Evolutionary conservation across 108 stramenopile genomes (phyloP).

Genomic region (Fragilaria crotonensis): DNA sequence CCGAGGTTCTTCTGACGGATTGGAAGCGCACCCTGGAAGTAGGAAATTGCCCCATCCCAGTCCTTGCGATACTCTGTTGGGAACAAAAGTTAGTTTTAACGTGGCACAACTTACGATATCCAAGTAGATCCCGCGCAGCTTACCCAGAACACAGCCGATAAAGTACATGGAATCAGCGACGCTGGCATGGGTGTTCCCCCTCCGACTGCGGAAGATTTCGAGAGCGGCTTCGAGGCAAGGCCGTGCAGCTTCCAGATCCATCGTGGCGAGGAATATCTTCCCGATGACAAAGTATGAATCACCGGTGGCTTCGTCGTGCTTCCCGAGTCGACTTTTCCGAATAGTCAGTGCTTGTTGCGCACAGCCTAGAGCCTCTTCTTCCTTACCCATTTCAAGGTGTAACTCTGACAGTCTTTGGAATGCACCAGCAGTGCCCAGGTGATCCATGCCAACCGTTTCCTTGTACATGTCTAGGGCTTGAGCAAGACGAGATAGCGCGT

Average conservation of each 20-base stretch:
- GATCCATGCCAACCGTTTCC: constrained; percentile 30
- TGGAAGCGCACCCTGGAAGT: constrained; percentile 2
- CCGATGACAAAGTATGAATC: constrained; percentile 34
- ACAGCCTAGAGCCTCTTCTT: constrained; percentile 33
- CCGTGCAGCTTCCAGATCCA: constrained; percentile 24
- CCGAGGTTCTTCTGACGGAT: constrained; percentile 6
- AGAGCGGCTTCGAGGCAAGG: constrained; percentile 24
- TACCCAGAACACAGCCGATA: constrained; percentile 6
- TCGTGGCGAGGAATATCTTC: constrained; percentile 26
- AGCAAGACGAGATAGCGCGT: constrained; percentile 22
- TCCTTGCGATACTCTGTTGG: not conserved
- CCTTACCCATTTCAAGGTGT: constrained; percentile 24
- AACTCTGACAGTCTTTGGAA: constrained; percentile 27
- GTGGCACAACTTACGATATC: not conserved
- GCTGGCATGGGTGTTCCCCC: not conserved
- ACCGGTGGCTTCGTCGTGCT: constrained; percentile 19
- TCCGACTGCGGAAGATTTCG: not conserved
- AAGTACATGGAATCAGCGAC: constrained; percentile 11
- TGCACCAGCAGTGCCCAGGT: constrained; percentile 18
- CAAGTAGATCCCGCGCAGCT: not conserved
- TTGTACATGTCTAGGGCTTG: constrained; percentile 31
- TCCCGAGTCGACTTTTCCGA: constrained; percentile 16
- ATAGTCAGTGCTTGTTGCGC: constrained; percentile 30
- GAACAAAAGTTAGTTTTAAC: not conserved
- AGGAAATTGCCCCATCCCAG: not conserved